phyloP scores from a whole-genome alignment of 352 stramenopile species.

The Phytophthora meadii region DNA sequence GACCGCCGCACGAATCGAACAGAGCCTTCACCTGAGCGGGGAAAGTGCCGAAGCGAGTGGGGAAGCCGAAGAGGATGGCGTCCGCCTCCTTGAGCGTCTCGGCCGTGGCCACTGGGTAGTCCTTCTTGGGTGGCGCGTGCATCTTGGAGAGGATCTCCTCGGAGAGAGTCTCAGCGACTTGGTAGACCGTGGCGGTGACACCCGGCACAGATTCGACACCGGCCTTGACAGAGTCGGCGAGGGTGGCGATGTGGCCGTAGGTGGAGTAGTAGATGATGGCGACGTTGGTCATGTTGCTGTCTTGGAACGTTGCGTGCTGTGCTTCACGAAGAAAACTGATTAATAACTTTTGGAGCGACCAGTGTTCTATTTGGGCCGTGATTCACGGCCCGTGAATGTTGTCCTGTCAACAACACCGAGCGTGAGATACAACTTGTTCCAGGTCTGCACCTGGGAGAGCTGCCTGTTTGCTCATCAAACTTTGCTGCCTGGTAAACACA shows the following conservation, averaged over 20 bases:
- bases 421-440: too few species aligned
- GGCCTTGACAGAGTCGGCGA: slow-evolving; percentile 73
- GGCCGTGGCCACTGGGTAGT: slow-evolving; percentile 26
- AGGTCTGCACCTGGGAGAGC: too few species aligned
- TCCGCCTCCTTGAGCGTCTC: slow-evolving; percentile 53
- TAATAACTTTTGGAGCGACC: neutral
- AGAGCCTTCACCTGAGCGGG: slow-evolving; percentile 16
- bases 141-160: slow-evolving; percentile 79
- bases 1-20: slow-evolving; percentile 7
- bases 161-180: slow-evolving; percentile 72
- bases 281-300: neutral
- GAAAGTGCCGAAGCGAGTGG: slow-evolving; percentile 10
- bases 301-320: neutral
- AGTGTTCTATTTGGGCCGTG: too few species aligned
- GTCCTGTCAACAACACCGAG: too few species aligned
- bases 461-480: too few species aligned
- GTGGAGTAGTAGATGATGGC: slow-evolving; percentile 71
- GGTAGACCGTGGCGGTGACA: slow-evolving; percentile 55
- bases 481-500: too few species aligned
- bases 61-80: slow-evolving; percentile 21
- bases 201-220: slow-evolving; percentile 63
- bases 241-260: slow-evolving; percentile 78
- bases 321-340: neutral
- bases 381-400: too few species aligned
- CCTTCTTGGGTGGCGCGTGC: slow-evolving; percentile 72